Evolutionary conservation across 306 rosid genomes (phyloP).

Genomic region (Castanea sativa): DNA sequence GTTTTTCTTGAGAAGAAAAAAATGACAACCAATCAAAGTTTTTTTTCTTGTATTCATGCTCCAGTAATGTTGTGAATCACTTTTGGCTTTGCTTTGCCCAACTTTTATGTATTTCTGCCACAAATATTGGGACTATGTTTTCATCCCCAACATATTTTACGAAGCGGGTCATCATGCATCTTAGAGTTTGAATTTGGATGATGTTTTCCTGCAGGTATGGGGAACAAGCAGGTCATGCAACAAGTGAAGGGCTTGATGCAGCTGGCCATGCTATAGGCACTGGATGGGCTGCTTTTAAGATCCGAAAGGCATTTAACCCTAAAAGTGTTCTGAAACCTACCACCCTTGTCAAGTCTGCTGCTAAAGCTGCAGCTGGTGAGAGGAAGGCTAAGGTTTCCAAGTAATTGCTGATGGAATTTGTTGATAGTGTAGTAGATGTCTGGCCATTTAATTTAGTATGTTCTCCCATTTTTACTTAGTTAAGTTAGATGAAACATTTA

Average conservation of each 20-base stretch:
- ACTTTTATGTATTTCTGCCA: not conserved
- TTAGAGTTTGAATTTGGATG: constrained; percentile 14
- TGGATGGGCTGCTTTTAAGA: constrained; percentile 80
- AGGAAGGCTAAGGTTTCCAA: constrained; percentile 46
- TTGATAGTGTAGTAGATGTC: constrained; percentile 2
- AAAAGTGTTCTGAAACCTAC: constrained; percentile 72
- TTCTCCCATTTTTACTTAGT: not conserved
- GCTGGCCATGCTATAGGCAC: constrained; percentile 92
- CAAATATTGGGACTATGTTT: not conserved
- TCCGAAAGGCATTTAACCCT: constrained; percentile 79
- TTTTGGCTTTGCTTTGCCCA: not conserved
- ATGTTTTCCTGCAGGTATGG: constrained; percentile 68
- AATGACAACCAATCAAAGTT: not conserved
- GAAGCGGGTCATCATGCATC: constrained; percentile 9
- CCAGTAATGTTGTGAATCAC: not conserved
- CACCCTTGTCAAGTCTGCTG: constrained; percentile 68
- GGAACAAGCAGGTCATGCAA: constrained; percentile 80
- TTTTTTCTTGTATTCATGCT: constrained; percentile 2
- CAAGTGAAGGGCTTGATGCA: constrained; percentile 77
- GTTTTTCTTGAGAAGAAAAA: not conserved
- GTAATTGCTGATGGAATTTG: constrained; percentile 33
- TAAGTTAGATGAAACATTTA: not conserved
- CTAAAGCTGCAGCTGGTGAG: constrained; percentile 67
- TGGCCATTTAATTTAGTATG: constrained; percentile 4
- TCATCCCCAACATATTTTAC: not conserved